Conservation (phyloP, 805 yeast species). For the Schwanniomyces vanrijiae region DNA sequence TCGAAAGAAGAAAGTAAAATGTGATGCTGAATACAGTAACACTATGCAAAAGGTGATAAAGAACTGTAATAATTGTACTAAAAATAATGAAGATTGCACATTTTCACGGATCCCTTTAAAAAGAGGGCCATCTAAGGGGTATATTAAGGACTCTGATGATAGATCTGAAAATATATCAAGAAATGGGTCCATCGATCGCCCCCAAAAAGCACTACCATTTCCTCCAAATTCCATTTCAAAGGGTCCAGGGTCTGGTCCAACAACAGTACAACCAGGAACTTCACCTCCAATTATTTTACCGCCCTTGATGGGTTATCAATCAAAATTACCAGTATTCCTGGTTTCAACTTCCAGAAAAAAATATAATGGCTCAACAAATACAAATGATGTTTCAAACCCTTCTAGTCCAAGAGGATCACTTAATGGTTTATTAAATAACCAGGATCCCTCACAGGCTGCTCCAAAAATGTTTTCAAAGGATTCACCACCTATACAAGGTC, state of each 20-base stretch:
- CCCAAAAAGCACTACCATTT: slow-evolving; percentile 9
- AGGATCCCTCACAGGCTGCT: slow-evolving; percentile 2
- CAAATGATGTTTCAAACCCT: slow-evolving; percentile 11
- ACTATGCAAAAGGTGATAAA: slow-evolving; percentile 48
- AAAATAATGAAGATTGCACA: slow-evolving; percentile 60
- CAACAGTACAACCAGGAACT: slow-evolving; percentile 7
- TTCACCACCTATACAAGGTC: slow-evolving; percentile 39
- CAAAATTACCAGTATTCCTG: slow-evolving; percentile 8
- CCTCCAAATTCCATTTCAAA: slow-evolving; percentile 5
- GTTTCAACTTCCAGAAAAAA: slow-evolving; percentile 6
- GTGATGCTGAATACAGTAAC: slow-evolving; percentile 58
- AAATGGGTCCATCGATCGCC: neutral
- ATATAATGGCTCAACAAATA: slow-evolving; percentile 8
- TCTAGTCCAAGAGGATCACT: slow-evolving; percentile 14
- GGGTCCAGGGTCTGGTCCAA: neutral
- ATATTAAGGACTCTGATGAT: slow-evolving; percentile 45
- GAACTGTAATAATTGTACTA: slow-evolving; percentile 62
- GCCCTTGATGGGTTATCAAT: slow-evolving; percentile 22
- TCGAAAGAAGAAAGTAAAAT: slow-evolving; percentile 67
- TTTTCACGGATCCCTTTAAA: slow-evolving; percentile 73
- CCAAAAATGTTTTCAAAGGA: slow-evolving; percentile 4
- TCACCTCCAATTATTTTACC: slow-evolving; percentile 29
- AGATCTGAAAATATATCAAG: slow-evolving; percentile 21
- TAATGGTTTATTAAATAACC: slow-evolving; percentile 6
- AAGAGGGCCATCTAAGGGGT: slow-evolving; percentile 80